phyloP scores from a whole-genome alignment of 148 eudicot genomes.

The Spergularia bocconei region DNA sequence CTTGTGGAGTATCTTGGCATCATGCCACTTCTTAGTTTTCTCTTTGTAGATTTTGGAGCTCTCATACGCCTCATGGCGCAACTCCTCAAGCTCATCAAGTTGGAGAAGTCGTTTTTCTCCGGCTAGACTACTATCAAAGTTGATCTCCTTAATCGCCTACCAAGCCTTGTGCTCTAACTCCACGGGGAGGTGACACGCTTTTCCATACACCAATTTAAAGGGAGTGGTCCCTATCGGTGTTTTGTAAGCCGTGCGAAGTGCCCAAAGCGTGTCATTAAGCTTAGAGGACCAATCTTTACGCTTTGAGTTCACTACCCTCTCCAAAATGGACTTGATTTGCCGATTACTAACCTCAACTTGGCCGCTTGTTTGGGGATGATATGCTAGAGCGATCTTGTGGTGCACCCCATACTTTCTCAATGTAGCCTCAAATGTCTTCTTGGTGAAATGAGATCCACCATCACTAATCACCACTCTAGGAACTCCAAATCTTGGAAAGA shows the following conservation, averaged over 20 bases:
- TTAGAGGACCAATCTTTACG: slow-evolving; percentile 13
- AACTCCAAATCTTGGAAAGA: background rate
- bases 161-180: slow-evolving; percentile 15
- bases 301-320: background rate
- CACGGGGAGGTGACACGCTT: background rate
- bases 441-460: background rate
- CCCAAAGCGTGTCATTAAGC: slow-evolving; percentile 15
- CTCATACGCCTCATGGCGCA: slow-evolving; percentile 8
- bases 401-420: background rate
- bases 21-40: slow-evolving; percentile 15
- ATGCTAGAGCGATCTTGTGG: background rate
- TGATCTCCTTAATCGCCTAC: background rate
- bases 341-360: background rate
- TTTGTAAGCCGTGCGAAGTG: slow-evolving; percentile 6
- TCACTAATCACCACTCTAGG: background rate
- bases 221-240: background rate
- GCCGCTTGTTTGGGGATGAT: background rate
- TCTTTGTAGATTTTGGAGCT: slow-evolving; percentile 10
- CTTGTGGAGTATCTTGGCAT: background rate
- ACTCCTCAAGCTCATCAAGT: slow-evolving; percentile 19
- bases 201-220: background rate
- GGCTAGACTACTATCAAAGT: background rate
- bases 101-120: background rate
- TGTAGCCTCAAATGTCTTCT: background rate
- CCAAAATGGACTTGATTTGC: background rate